Evolutionary conservation across 768 basidiomycete genomes (phyloP).

Genomic region (Dentipellis sp.): DNA sequence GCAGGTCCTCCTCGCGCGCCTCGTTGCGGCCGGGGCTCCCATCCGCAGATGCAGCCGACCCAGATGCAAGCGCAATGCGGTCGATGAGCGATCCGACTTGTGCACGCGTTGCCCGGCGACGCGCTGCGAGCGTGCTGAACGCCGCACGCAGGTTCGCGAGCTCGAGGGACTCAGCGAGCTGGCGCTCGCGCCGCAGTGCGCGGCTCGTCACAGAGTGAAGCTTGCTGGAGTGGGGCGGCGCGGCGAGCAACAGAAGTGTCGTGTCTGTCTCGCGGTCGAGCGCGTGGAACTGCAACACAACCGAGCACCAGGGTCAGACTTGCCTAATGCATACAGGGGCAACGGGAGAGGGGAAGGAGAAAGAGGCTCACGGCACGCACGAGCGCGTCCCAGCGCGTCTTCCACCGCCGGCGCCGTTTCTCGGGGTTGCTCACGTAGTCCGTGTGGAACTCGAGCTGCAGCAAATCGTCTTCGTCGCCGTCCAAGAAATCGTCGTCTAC

Average conservation of each 20-base stretch:
- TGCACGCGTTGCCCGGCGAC: slow-evolving; percentile 39
- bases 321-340: slow-evolving; percentile 19
- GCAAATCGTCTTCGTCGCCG: slow-evolving; percentile 59
- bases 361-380: slow-evolving; percentile 50
- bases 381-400: slow-evolving; percentile 65
- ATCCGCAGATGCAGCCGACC: slow-evolving; percentile 38
- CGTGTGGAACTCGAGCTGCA: slow-evolving; percentile 73
- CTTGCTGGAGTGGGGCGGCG: slow-evolving; percentile 66
- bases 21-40: slow-evolving; percentile 47
- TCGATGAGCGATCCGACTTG: slow-evolving; percentile 41
- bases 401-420: slow-evolving; percentile 65
- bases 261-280: slow-evolving; percentile 77
- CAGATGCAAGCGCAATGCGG: slow-evolving; percentile 29
- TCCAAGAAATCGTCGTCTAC: slow-evolving; percentile 67
- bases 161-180: slow-evolving; percentile 35
- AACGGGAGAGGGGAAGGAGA: background rate
- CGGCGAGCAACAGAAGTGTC: slow-evolving; percentile 64
- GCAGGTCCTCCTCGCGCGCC: slow-evolving; percentile 50
- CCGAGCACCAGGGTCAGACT: slow-evolving; percentile 18
- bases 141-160: slow-evolving; percentile 44
- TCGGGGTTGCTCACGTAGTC: slow-evolving; percentile 55
- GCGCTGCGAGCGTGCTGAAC: slow-evolving; percentile 51
- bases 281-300: slow-evolving; percentile 52
- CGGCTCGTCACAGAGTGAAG: slow-evolving; percentile 58
- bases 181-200: slow-evolving; percentile 50